Evolutionary conservation across 805 yeast species (phyloP).

Genomic region (Kregervanrija fluxuum): DNA sequence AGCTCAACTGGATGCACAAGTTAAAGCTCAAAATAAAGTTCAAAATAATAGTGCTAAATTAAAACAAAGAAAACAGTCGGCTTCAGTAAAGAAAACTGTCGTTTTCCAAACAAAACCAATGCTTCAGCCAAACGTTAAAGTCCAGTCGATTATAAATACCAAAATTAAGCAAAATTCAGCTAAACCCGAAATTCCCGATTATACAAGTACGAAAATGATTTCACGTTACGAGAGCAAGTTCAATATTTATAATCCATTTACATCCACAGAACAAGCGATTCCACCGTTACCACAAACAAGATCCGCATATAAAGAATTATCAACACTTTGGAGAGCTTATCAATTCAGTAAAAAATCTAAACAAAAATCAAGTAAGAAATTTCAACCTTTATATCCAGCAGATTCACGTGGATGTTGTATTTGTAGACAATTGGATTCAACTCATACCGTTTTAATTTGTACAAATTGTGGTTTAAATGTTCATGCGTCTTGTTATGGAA

Average conservation of each 20-base stretch:
- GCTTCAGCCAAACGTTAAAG: too few species aligned
- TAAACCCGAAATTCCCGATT: neutral
- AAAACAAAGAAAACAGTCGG: too few species aligned
- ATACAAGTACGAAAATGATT: conserved; percentile 7
- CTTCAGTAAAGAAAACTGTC: too few species aligned
- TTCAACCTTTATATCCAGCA: conserved; percentile 18
- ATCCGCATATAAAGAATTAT: conserved; percentile 16
- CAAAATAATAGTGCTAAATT: too few species aligned
- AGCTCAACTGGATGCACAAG: too few species aligned
- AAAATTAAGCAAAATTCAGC: neutral
- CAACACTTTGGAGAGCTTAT: conserved; percentile 15
- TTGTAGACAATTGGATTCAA: conserved; percentile 34
- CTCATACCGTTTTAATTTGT: conserved; percentile 46
- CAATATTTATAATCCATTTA: conserved; percentile 17
- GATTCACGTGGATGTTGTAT: conserved; percentile 44
- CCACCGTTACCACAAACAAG: conserved; percentile 17
- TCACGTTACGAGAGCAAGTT: conserved; percentile 22
- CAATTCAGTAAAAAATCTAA: conserved; percentile 12
- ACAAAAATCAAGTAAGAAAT: conserved; percentile 1
- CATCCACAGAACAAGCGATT: conserved; percentile 5
- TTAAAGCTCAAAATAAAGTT: too few species aligned
- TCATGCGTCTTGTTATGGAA: conserved; percentile 68
- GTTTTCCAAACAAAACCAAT: too few species aligned
- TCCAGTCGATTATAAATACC: too few species aligned
- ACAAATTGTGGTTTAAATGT: conserved; percentile 60